A percentile compares a stretch with the other conserved stretches of the same genome.
Conservation (phyloP, 1,284 basidiomycete genomes). For the Apiotrichum veenhuisii region DNA sequence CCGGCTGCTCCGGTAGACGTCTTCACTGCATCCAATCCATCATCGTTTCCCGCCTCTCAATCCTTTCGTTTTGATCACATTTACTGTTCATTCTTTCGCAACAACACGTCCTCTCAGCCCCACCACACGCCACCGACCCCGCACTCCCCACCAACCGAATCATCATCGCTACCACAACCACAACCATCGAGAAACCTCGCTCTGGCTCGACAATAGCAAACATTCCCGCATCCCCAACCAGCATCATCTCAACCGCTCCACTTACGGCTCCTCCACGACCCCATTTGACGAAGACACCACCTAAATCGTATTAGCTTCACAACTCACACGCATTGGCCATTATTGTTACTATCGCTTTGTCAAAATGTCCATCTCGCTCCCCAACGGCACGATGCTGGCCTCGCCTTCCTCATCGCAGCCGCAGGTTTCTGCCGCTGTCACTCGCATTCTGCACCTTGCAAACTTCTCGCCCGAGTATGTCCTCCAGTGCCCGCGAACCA, state of each 20-base stretch:
- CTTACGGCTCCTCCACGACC: neutral
- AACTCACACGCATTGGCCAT: neutral
- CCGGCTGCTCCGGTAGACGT: neutral
- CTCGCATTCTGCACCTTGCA: slow-evolving; percentile 84
- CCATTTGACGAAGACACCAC: neutral
- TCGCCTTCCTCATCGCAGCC: slow-evolving; percentile 34
- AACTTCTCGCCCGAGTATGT: slow-evolving; percentile 78
- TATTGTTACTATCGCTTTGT: neutral
- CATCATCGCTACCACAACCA: neutral
- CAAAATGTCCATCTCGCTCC: slow-evolving; percentile 49
- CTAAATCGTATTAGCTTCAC: neutral
- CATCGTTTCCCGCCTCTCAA: neutral
- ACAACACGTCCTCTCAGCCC: neutral
- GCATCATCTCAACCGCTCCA: neutral
- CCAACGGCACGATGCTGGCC: slow-evolving; percentile 43
- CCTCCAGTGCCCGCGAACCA: neutral
- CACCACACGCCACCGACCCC: neutral
- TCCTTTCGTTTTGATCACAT: neutral
- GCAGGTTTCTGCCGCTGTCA: slow-evolving; percentile 82
- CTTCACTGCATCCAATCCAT: neutral
- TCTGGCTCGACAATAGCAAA: neutral
- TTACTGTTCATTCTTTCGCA: neutral
- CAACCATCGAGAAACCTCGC: too few species aligned
- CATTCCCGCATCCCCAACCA: neutral
- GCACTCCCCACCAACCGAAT: neutral